Conservation (phyloP, 345 rosid genomes). For the Gossypium longicalyx region DNA sequence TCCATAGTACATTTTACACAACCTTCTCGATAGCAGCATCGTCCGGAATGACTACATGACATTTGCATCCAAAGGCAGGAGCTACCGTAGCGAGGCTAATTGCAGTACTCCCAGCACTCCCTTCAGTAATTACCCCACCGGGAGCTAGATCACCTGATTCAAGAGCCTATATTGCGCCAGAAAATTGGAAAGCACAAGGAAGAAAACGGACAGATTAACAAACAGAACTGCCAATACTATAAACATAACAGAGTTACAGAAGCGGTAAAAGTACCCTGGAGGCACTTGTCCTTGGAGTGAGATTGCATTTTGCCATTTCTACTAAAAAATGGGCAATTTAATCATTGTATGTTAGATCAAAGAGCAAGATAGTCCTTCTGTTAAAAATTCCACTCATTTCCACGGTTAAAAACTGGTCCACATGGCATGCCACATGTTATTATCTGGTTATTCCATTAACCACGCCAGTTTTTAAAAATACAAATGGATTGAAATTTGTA, state of each 20-base stretch:
- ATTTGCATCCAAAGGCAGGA: conserved; percentile 84
- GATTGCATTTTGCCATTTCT: too few relatives aligned
- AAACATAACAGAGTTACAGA: not conserved
- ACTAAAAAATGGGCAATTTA: too few relatives aligned
- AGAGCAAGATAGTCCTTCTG: too few relatives aligned
- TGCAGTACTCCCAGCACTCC: conserved; percentile 97
- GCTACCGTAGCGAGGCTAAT: conserved; percentile 94
- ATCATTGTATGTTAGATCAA: too few relatives aligned
- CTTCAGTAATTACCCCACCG: conserved; percentile 86
- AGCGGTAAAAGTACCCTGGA: too few relatives aligned
- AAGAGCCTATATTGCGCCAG: conserved; percentile 52
- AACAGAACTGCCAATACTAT: not conserved
- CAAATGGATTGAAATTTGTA: too few relatives aligned
- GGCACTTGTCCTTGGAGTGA: too few relatives aligned
- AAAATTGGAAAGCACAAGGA: not conserved
- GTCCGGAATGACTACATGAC: conserved; percentile 95
- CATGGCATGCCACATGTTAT: too few relatives aligned
- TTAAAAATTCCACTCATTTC: too few relatives aligned
- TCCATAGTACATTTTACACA: not conserved
- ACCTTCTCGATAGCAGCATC: conserved; percentile 97
- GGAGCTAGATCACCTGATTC: conserved; percentile 58
- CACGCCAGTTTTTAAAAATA: too few relatives aligned
- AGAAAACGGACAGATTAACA: not conserved
- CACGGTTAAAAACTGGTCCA: too few relatives aligned
- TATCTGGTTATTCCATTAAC: too few relatives aligned